Evolutionary conservation across 257 asterid genomes (phyloP).

Genomic region (Capsicum rhomboideum): DNA sequence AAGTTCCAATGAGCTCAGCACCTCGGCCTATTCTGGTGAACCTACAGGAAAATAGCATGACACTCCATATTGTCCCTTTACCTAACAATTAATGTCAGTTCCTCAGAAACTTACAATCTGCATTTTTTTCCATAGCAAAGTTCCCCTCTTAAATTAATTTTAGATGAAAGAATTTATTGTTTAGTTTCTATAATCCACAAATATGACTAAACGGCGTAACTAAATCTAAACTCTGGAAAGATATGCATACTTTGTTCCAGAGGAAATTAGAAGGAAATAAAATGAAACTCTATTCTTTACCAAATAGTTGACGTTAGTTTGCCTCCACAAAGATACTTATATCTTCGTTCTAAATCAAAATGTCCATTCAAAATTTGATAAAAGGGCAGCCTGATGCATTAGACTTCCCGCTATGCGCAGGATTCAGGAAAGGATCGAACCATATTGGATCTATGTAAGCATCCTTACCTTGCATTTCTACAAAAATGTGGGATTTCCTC

Average conservation of each 20-base stretch:
- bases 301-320: not conserved
- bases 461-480: not conserved
- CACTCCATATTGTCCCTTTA: not conserved
- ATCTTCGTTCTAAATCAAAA: not conserved
- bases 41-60: not conserved
- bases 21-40: not conserved
- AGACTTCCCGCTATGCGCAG: no score
- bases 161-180: not conserved
- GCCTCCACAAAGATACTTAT: not conserved
- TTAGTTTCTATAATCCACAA: not conserved
- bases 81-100: not conserved
- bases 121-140: not conserved
- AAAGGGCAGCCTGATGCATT: not conserved
- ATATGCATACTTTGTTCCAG: not conserved
- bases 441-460: not conserved
- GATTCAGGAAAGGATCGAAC: no score
- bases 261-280: not conserved
- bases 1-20: not conserved
- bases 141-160: not conserved
- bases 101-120: not conserved
- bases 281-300: not conserved
- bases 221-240: not conserved
- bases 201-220: not conserved
- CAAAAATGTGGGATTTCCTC: not conserved
- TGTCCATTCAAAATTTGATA: not conserved